phyloP scores from a whole-genome alignment of 1,284 basidiomycete genomes.

The Uromyces viciae-fabae region DNA sequence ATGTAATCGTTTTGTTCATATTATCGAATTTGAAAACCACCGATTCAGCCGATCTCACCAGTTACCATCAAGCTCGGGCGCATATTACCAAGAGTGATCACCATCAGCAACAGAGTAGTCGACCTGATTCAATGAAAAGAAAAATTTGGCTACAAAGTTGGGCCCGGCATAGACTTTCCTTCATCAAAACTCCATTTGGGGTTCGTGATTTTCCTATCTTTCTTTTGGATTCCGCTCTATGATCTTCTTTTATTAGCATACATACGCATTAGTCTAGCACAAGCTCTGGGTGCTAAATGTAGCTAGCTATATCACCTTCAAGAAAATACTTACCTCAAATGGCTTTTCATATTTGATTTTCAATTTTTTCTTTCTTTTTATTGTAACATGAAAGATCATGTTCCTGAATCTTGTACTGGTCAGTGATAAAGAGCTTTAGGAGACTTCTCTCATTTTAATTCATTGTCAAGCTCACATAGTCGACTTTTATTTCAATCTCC shows the following conservation, averaged over 20 bases:
- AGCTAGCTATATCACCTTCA: too few relatives aligned
- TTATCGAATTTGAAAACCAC: slow-evolving; percentile 8
- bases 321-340: too few relatives aligned
- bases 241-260: too few relatives aligned
- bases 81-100: neutral
- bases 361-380: neutral
- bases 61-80: neutral
- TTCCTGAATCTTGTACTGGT: slow-evolving; percentile 42
- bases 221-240: too few relatives aligned
- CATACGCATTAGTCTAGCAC: too few relatives aligned
- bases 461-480: neutral
- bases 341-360: too few relatives aligned
- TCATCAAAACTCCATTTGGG: slow-evolving; percentile 30
- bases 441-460: neutral
- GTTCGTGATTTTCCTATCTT: neutral
- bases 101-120: neutral
- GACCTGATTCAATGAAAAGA: neutral
- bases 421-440: neutral
- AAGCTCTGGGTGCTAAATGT: too few relatives aligned
- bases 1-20: slow-evolving; percentile 24
- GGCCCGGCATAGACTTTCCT: slow-evolving; percentile 20
- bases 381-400: slow-evolving; percentile 23
- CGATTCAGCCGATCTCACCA: neutral
- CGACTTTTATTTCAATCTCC: neutral
- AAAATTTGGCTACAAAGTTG: slow-evolving; percentile 19